A percentile compares a stretch with the other conserved stretches of the same genome.
These are phyloP conservation scores for Kurtzmaniella cleridarum DNA, from an alignment of 805 yeast species.

Conservation along the genomic window DNA sequence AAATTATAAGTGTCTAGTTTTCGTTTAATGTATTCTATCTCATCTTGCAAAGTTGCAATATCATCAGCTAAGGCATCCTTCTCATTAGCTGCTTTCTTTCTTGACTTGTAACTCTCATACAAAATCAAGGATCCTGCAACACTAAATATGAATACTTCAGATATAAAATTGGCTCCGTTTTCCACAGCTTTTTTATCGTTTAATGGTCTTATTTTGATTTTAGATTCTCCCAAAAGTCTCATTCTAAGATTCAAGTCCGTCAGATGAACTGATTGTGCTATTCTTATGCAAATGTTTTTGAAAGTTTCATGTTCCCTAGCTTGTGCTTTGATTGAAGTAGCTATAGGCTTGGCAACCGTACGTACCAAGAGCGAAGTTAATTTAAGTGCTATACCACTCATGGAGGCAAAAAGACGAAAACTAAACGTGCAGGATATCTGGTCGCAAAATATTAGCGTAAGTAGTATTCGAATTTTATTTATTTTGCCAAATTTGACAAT, in stretches of 20 bases:
- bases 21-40: slow-evolving; percentile 52
- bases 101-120: slow-evolving; percentile 64
- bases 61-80: slow-evolving; percentile 70
- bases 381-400: slow-evolving; percentile 78
- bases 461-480: not conserved
- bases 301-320: slow-evolving; percentile 70
- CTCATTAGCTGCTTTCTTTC: slow-evolving; percentile 56
- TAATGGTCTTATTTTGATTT: slow-evolving; percentile 62
- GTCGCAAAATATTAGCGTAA: not conserved
- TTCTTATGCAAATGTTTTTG: slow-evolving; percentile 52
- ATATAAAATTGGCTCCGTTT: slow-evolving; percentile 71
- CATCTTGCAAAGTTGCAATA: slow-evolving; percentile 62
- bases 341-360: slow-evolving; percentile 76
- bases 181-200: slow-evolving; percentile 81
- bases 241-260: slow-evolving; percentile 60
- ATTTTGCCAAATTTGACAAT: not conserved
- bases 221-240: slow-evolving; percentile 51
- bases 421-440: not conserved
- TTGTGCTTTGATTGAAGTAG: slow-evolving; percentile 62
- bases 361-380: slow-evolving; percentile 65
- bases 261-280: slow-evolving; percentile 69
- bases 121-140: slow-evolving; percentile 76
- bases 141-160: slow-evolving; percentile 71
- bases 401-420: slow-evolving; percentile 14
- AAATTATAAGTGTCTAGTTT: slow-evolving; percentile 40